Evolutionary conservation across 805 yeast genomes (phyloP), one percentile per base, ranked within the genome.

Genomic region (Candida sphagnicola): DNA sequence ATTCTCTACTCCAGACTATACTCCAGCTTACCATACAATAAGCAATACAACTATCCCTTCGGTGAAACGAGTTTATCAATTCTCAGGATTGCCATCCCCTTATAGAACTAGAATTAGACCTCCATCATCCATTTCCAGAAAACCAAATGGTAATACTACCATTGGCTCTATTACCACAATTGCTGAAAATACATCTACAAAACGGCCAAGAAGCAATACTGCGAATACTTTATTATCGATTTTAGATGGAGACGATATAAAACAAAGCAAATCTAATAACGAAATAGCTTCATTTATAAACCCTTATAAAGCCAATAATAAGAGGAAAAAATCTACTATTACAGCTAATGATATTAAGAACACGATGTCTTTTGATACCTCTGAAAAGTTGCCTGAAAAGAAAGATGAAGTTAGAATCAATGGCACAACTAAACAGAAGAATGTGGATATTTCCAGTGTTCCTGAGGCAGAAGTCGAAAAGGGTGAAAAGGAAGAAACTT

Each of bases 81-180:
- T 69, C 39, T 62, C 72, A 1, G 75, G 74, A 1, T 49, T 69
- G 24, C 74, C 74, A 4, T 65, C 72, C 3, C 73, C 74, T 2
- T 68, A 67, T 47, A 49, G 62, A 42, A 67, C 73, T 2, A 57
- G 68, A 43, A 67, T 59, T 42, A 57, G 51, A 43, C 61, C 65
- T 18, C 72, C 64, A 2, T 50, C 54, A 17, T 32, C 35, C 16
- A 31, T 16, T 12, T n/a, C 25, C 8, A 31, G 26, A 19, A 31
- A 31, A 18, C 23, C 31, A 11, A 31, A 18, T 19, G 35, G 35
- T 5, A 31, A 31, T 15, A 17, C 35, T 11, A 18, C 35, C 4
- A 21, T 31, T 18, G 35, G 35, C 11, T 31, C 29, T 3, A 38
- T 39, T 31, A 41, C 44, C 13, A 35, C 48, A 14, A 44, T 39